Percentiles rank a stretch among this genome's conserved stretches.
phyloP scores from a whole-genome alignment of 352 stramenopile species.

The Blastocystis sp. region DNA sequence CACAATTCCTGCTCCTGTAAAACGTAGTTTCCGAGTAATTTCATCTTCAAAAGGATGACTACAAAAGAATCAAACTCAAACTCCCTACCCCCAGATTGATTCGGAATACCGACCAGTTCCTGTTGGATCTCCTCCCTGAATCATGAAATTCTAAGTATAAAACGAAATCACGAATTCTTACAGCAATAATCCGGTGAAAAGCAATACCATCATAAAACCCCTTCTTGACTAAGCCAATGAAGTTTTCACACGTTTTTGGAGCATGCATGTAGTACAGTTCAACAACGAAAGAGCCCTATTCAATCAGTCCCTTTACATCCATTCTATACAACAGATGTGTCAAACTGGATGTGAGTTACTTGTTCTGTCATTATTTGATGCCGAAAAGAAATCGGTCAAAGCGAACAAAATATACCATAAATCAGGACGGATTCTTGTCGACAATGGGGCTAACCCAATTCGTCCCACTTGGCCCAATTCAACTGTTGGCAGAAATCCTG shows the following conservation, averaged over 20 bases:
- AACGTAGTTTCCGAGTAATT: constrained; percentile 81
- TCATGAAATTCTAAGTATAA: constrained; percentile 80
- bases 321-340: constrained; percentile 37
- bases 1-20: constrained; percentile 82
- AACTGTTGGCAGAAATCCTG: not conserved
- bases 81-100: constrained; percentile 81
- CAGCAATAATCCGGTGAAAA: constrained; percentile 84
- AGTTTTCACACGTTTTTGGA: constrained; percentile 83
- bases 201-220: constrained; percentile 90
- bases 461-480: not conserved
- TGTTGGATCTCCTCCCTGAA: constrained; percentile 86
- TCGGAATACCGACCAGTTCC: constrained; percentile 82
- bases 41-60: constrained; percentile 79
- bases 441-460: not conserved
- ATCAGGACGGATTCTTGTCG: not conserved
- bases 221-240: constrained; percentile 78
- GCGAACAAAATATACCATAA: not conserved
- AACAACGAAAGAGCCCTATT: constrained; percentile 77
- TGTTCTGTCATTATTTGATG: constrained; percentile 55
- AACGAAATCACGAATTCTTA: constrained; percentile 62
- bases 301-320: not conserved
- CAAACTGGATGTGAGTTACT: constrained; percentile 54
- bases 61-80: not conserved
- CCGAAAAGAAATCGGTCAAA: not conserved
- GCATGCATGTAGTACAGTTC: constrained; percentile 85